These are phyloP conservation scores for Vitis vinifera DNA, from an alignment of 164 flowering plant genomes.

Conservation along the genomic window DNA sequence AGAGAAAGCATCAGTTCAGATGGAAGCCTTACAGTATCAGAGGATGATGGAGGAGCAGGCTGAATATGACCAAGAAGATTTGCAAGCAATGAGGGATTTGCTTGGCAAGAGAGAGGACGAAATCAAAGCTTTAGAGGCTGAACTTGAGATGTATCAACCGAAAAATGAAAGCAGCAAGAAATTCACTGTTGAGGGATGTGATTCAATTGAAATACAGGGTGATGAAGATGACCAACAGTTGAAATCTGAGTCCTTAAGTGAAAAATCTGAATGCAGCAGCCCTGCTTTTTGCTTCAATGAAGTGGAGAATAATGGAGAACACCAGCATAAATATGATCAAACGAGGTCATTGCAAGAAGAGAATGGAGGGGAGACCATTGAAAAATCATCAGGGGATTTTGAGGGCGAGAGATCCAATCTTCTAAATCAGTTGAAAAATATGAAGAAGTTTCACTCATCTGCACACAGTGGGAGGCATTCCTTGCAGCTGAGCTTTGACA, in stretches of 20 bases:
- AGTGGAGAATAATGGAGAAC: slow-evolving; percentile 14
- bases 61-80: slow-evolving; percentile 64
- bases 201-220: background rate
- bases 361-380: slow-evolving; percentile 13
- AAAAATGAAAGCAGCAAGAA: slow-evolving; percentile 22
- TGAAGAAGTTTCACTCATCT: slow-evolving; percentile 15
- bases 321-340: slow-evolving; percentile 6
- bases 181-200: slow-evolving; percentile 11
- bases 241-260: slow-evolving; percentile 25
- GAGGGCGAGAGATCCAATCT: slow-evolving; percentile 34
- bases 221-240: slow-evolving; percentile 21
- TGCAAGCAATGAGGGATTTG: slow-evolving; percentile 34
- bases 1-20: slow-evolving; percentile 55
- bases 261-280: slow-evolving; percentile 27
- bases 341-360: slow-evolving; percentile 15
- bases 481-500: slow-evolving; percentile 12
- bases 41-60: slow-evolving; percentile 67
- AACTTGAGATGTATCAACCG: slow-evolving; percentile 38
- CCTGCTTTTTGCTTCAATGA: slow-evolving; percentile 13
- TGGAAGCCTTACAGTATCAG: slow-evolving; percentile 59
- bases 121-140: slow-evolving; percentile 39
- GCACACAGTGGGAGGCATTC: slow-evolving; percentile 17
- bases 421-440: slow-evolving; percentile 28
- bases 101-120: slow-evolving; percentile 43
- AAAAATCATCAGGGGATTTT: slow-evolving; percentile 24